Conservation (phyloP, 345 rosid genomes). For the Rubroshorea leprosula region DNA sequence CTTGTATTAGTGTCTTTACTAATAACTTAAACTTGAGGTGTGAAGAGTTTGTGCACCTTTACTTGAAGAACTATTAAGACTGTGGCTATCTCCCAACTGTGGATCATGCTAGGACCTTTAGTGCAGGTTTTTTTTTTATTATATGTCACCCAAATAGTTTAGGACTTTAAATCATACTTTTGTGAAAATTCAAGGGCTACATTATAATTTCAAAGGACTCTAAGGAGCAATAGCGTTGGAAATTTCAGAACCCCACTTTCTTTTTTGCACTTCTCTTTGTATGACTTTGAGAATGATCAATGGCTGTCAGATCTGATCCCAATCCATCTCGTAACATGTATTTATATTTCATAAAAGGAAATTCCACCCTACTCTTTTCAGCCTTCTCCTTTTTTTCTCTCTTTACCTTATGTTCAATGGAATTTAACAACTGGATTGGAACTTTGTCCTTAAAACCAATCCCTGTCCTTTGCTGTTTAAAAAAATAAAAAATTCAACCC, state of each 20-base stretch:
- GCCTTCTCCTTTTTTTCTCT: neutral
- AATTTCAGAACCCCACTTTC: neutral
- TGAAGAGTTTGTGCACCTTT: no score
- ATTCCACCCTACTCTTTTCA: neutral
- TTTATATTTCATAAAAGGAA: neutral
- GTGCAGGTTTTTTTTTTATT: slow-evolving; percentile 3
- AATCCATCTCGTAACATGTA: slow-evolving; percentile 10
- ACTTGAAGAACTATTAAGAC: no score
- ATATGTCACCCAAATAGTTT: neutral
- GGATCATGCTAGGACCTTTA: no score
- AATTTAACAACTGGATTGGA: neutral
- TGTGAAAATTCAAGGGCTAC: no score
- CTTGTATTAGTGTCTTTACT: no score
- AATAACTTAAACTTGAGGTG: no score
- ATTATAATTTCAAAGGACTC: no score
- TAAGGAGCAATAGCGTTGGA: neutral
- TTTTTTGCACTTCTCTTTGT: neutral
- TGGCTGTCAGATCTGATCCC: slow-evolving; percentile 1
- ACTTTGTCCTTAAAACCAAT: neutral
- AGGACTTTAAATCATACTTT: neutral
- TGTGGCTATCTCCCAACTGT: no score
- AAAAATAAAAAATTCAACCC: slow-evolving; percentile 40
- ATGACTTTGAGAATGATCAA: neutral
- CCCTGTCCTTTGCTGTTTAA: no score
- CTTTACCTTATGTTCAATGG: neutral